Conservation (phyloP, 176 grass and related monocot genomes). For the Dactylis glomerata region DNA sequence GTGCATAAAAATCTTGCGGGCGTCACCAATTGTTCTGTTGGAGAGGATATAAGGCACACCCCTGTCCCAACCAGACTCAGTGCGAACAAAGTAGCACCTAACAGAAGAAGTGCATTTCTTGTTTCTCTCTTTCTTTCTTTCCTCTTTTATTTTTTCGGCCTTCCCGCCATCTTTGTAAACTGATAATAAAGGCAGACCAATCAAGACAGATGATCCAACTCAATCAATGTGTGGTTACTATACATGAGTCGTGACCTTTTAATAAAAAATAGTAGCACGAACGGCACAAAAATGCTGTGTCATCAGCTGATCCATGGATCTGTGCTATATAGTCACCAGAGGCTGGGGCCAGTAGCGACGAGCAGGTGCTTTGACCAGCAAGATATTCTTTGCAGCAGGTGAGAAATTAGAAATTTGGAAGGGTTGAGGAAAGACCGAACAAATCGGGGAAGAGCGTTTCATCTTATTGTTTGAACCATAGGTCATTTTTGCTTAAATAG, state of each 20-base stretch:
- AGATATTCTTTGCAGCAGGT: neutral
- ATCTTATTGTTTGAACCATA: neutral
- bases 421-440: neutral
- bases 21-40: constrained; percentile 35
- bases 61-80: constrained; percentile 54
- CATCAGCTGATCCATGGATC: neutral
- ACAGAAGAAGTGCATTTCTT: constrained; percentile 54
- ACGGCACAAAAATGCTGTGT: neutral
- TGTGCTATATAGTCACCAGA: neutral
- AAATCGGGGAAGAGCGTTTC: neutral
- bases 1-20: constrained; percentile 72
- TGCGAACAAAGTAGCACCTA: constrained; percentile 78
- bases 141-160: constrained; percentile 36
- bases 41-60: constrained; percentile 40
- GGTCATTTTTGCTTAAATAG: neutral
- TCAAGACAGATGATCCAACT: neutral
- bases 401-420: neutral
- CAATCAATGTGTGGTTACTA: neutral
- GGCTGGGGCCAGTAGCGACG: neutral
- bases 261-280: neutral
- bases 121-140: constrained; percentile 41
- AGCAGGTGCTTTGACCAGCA: neutral
- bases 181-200: neutral
- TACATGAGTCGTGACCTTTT: neutral
- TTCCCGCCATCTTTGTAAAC: constrained; percentile 88